Conservation (phyloP, 2,329 filamentous ascomycete genomes). For the Diaporthe citrichinensis region DNA sequence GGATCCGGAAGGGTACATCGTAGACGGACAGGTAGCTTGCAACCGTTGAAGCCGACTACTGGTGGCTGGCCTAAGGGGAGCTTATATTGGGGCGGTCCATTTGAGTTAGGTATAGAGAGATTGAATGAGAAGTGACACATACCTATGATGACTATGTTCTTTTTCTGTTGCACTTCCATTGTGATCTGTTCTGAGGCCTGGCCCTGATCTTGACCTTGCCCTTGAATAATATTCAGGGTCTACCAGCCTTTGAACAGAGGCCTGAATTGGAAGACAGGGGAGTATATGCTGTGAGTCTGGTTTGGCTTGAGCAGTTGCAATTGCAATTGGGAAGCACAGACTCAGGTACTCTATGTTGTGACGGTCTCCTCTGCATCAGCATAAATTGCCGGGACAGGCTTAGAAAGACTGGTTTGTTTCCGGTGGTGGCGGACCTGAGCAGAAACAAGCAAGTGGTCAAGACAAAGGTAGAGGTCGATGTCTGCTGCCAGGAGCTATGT, state of each 20-base stretch:
- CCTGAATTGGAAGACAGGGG: not conserved
- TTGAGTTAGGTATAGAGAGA: slow-evolving; percentile 1
- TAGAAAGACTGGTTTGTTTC: not conserved
- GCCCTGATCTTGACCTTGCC: not conserved
- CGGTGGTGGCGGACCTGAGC: not conserved
- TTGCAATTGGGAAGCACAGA: slow-evolving; percentile 11
- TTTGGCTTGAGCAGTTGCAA: not conserved
- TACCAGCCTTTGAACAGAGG: not conserved
- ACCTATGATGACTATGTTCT: slow-evolving; percentile 66
- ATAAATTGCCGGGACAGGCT: not conserved
- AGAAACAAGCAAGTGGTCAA: not conserved
- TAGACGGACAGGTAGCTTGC: not conserved
- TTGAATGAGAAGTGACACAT: slow-evolving; percentile 35
- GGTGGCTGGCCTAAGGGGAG: not conserved
- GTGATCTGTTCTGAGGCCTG: not conserved
- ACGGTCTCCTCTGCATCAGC: not conserved
- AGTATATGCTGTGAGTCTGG: not conserved
- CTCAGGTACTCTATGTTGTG: not conserved
- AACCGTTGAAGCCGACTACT: slow-evolving; percentile 6
- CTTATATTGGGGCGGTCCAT: not conserved
- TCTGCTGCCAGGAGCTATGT: not conserved
- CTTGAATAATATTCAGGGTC: not conserved
- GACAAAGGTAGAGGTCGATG: not conserved
- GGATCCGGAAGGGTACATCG: slow-evolving; percentile 16
- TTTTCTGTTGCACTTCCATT: slow-evolving; percentile 48